Evolutionary conservation across 305 asterid species (phyloP), one percentile per base, ranked within the genome.

Genomic region (Plantago coronopus): DNA sequence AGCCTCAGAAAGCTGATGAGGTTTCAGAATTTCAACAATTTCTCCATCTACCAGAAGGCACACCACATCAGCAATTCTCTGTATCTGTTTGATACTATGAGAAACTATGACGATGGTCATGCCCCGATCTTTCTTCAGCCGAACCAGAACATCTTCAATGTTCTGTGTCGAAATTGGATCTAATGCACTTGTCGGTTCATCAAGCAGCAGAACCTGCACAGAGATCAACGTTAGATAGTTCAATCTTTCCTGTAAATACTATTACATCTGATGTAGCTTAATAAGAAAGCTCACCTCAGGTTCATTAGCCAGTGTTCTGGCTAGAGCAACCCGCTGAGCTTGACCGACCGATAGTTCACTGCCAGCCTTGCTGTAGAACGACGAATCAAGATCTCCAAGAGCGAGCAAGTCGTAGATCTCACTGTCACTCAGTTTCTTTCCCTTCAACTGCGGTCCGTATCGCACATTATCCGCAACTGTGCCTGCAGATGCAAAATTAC

Each of bases 171-270:
- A 91, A 60, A 91, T 84, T 14, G 98, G 98, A 74, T 88, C 96
- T 78, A 91, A 70, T 12, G 98, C 95, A 59, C 98, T 91, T 1
- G 98, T 88, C 15, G 98, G 98, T 77, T 91, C 98, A 68, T 91
- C 98, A 45, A 91, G 79, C 47, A 91, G 74, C 79, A 91, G 66
- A 69, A 88, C 96, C 97, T 87, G 49, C 58, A 53, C 40, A 34
- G 0, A 34, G 11, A 34, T 2, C n/a, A n/a, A n/a, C n/a, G n/a
- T n/a, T n/a, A n/a, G n/a, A n/a, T n/a, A n/a, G n/a, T n/a, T n/a
- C n/a, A n/a, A n/a, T n/a, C n/a, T n/a, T n/a, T n/a, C n/a, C n/a
- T n/a, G n/a, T n/a, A n/a, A n/a, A n/a, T 22, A 50, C 1, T 22
- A 14, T 10, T 50, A 2, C 31, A 29, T 45, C 13, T 2, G 21